Base-by-base conservation (phyloP, 73 alveolate genomes). In the Effrenium voratum region DNA sequence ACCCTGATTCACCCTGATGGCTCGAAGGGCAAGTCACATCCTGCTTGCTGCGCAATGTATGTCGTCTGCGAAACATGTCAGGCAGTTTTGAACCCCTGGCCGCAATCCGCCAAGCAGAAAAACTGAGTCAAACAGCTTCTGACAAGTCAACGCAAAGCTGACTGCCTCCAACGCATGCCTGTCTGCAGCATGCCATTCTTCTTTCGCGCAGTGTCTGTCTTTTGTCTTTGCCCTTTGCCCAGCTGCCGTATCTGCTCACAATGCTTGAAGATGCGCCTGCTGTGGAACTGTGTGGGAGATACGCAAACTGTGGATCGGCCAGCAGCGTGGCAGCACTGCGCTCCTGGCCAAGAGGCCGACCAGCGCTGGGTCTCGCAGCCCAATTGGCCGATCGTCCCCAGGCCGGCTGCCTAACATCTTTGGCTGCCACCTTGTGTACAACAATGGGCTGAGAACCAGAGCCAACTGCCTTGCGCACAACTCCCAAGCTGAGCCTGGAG, bases 21-120 rank as follows among this genome's bases (percentile, higher is more conserved):
- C 41, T 44, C 13, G 1, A 24, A 50, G 45, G 26, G 5, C 5
- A 5, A 6, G 26, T 30, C 38, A 82, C 57, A 0, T 50, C 77
- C 28, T 32, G 55, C 76, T 3, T 0, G 3, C 32, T 1, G 77
- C 66, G 40, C 63, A 49, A 22, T 82, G 93, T 0, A 28, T 50
- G 55, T 82, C 93, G n/a, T 82, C 93, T 10, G 93, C 93, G 46
- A n/a, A 82, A 4, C 47, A 3, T 3, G 57, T 50, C 30, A 82
- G 41, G 34, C 10, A 40, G n/a, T 34, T 10, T 0, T 1, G 19
- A 0, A 60, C 19, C 49, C 76, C 63, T 2, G 8, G 28, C 30
- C 13, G 28, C 59, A 52, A 76, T 2, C 4, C 24, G 32, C 22
- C 30, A 26, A 77, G 47, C 63, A 77, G 88, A 1, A 30, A 6